Evolutionary conservation across 129 eudicot species (phyloP), one percentile per base, ranked within the genome.

Genomic region (Chrysanthemum lavandulifolium): DNA sequence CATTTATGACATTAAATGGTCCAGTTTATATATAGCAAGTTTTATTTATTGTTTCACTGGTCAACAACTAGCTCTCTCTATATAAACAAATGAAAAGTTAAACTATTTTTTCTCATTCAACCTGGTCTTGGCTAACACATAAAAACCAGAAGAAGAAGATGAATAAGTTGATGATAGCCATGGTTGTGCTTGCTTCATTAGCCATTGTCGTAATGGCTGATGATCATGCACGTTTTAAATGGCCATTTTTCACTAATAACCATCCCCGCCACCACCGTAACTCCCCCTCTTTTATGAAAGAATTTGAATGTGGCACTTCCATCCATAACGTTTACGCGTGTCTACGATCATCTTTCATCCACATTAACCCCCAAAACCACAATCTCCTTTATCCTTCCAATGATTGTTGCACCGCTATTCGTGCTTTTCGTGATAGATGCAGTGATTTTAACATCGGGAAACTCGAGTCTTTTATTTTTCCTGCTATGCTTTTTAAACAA

Each of bases 291-390:
- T 43, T 75, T 0, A 5, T 56, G 13, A 66, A 75, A 15, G 25
- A 9, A 9, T 50, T 75, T 14, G 67, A 66, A 10, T 75, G 79
- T 15, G 58, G 50, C 6, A 27, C 73, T 40, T 65, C 67, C 27
- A 66, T 75, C 51, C 79, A 75, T 15, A 65, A 43, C 1, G 79
- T 75, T 56, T 75, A 75, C 67, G n/a, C 73, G 10, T 75, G 79
- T 45, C 55, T 75, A 15, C 79, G 79, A 56, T 14, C 25, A 55
- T 54, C 79, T 9, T 55, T 75, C 31, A 4, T 75, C 25, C 54
- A 75, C 48, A 14, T 66, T 14, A 23, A 69, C 48, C 15, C 0
- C 50, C 79, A 54, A 15, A 68, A 75, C 2, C 50, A 52, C 55
- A 25, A 67, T 5, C 25, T 75, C 59, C 66, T 55, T 10, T 13